phyloP scores from a whole-genome alignment of 1,284 basidiomycete species.

The Tylopilus sp. region DNA sequence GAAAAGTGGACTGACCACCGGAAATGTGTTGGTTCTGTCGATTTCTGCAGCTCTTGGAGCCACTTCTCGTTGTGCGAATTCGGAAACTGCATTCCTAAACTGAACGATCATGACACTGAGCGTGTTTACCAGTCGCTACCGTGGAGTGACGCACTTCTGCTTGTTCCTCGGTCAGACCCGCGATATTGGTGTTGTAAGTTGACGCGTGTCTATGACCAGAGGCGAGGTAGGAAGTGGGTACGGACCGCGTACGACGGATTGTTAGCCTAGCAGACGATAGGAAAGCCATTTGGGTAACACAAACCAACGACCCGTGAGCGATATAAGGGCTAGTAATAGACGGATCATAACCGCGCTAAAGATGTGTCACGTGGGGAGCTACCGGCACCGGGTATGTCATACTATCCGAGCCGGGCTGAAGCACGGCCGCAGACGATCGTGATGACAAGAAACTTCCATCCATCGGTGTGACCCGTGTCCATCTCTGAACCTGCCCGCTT shows the following conservation, averaged over 20 bases:
- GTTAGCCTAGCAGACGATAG: conserved; percentile 10
- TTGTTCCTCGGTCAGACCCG: conserved; percentile 82
- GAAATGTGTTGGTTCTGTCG: conserved; percentile 78
- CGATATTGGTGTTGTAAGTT: conserved; percentile 70
- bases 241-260: conserved; percentile 1
- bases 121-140: background rate
- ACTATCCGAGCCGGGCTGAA: too few relatives aligned
- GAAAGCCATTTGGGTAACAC: conserved; percentile 14
- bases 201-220: conserved; percentile 33
- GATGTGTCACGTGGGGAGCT: too few relatives aligned
- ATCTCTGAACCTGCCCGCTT: too few relatives aligned
- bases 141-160: conserved; percentile 55
- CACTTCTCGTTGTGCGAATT: conserved; percentile 68
- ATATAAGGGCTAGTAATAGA: too few relatives aligned
- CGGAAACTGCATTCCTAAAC: conserved; percentile 74
- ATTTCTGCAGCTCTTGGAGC: conserved; percentile 80
- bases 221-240: background rate
- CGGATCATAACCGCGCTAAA: too few relatives aligned
- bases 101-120: conserved; percentile 29
- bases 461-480: too few relatives aligned
- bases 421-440: too few relatives aligned
- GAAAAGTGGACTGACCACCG: conserved; percentile 49
- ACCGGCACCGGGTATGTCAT: too few relatives aligned
- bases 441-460: too few relatives aligned
- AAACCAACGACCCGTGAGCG: background rate